Conservation (phyloP, 257 asterid species). For the Echites panduratus region DNA sequence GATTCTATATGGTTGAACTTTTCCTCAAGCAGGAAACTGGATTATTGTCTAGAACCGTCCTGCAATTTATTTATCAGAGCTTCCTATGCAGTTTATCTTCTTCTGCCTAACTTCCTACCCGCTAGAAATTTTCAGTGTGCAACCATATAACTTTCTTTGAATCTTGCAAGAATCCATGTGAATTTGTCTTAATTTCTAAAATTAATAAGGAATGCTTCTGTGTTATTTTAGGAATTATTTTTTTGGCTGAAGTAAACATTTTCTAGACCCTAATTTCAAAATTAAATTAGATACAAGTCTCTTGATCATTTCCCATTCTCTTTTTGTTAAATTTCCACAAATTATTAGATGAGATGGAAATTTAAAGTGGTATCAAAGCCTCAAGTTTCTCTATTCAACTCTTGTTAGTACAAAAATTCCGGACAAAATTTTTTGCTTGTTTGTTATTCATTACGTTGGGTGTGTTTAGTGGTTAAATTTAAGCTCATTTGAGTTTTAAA, state of each 20-base stretch:
- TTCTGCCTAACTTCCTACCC: background rate
- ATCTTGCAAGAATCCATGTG: background rate
- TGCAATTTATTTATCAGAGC: background rate
- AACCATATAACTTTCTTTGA: background rate
- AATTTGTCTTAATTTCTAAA: background rate
- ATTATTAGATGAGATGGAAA: no score
- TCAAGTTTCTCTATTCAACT: no score
- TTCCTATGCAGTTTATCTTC: background rate
- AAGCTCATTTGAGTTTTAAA: no score
- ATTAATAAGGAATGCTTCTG: background rate
- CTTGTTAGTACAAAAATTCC: no score
- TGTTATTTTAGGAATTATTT: background rate
- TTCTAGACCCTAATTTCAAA: background rate
- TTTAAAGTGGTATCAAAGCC: no score
- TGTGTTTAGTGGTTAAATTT: no score
- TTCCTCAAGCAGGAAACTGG: background rate
- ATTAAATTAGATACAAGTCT: background rate
- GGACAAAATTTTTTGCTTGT: no score
- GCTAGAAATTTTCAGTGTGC: background rate
- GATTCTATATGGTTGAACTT: slow-evolving; percentile 12
- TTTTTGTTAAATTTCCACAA: no score
- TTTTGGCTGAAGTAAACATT: background rate
- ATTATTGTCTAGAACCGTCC: background rate
- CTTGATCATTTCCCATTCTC: background rate
- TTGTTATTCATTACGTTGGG: no score